phyloP scores from a whole-genome alignment of 371 early-diverging fungal species.

The Mortierella sp. region DNA sequence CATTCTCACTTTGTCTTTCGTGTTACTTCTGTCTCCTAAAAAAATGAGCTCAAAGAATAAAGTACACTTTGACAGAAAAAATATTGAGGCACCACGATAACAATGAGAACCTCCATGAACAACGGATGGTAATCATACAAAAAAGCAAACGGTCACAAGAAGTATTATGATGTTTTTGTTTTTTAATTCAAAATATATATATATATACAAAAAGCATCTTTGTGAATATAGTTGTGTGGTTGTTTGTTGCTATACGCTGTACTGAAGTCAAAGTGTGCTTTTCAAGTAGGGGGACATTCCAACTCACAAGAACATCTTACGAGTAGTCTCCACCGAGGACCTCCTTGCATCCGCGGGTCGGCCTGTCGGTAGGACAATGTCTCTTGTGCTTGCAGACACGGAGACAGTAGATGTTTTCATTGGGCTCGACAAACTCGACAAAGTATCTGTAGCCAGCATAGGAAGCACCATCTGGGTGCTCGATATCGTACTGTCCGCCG shows the following conservation, averaged over 20 bases:
- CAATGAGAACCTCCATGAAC: too few relatives aligned
- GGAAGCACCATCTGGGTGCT: slow-evolving; percentile 28
- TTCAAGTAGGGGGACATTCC: too few relatives aligned
- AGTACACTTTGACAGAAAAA: neutral
- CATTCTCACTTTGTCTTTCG: neutral
- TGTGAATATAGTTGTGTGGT: too few relatives aligned
- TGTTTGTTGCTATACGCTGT: too few relatives aligned
- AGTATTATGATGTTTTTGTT: too few relatives aligned
- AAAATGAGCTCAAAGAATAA: neutral
- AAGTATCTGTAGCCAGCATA: slow-evolving; percentile 57
- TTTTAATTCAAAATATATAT: too few relatives aligned
- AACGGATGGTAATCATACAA: too few relatives aligned
- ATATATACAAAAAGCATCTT: too few relatives aligned
- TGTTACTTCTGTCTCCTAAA: neutral
- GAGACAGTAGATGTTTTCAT: slow-evolving; percentile 57
- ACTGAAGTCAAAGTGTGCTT: too few relatives aligned
- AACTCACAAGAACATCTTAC: neutral
- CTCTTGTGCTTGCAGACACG: slow-evolving; percentile 65
- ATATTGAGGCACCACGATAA: too few relatives aligned
- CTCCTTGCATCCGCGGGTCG: slow-evolving; percentile 66
- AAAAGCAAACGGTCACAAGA: too few relatives aligned
- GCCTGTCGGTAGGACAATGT: slow-evolving; percentile 66
- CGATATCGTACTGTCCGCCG: slow-evolving; percentile 65
- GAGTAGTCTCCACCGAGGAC: slow-evolving; percentile 67
- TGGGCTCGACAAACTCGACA: slow-evolving; percentile 64